These are phyloP conservation scores for Coniochaeta sp. DNA, from an alignment of 2,329 filamentous ascomycete species.

Conservation along the genomic window DNA sequence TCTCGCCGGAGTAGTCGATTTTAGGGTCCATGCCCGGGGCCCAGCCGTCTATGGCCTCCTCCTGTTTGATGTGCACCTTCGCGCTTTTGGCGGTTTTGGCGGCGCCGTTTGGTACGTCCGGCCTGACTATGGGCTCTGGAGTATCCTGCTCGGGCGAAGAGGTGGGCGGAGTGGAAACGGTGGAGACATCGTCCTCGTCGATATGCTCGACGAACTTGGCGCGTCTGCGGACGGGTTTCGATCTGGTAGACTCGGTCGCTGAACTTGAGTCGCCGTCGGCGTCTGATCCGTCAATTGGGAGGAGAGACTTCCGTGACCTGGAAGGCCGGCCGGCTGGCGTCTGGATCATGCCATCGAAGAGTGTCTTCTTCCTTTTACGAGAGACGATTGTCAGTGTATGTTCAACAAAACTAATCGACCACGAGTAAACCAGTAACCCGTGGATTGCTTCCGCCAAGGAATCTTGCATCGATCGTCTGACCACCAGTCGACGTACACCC, in stretches of 20 bases:
- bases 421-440: not conserved
- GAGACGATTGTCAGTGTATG: not conserved
- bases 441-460: not conserved
- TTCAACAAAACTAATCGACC: not conserved
- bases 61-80: conserved; percentile 17
- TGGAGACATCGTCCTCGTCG: conserved; percentile 32
- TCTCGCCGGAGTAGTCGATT: conserved; percentile 55
- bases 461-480: not conserved
- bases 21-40: conserved; percentile 52
- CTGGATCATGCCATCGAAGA: conserved; percentile 55
- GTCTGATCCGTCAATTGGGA: conserved; percentile 36
- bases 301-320: conserved; percentile 44
- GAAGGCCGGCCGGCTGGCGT: conserved; percentile 42
- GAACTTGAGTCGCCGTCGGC: conserved; percentile 43
- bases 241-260: conserved; percentile 30
- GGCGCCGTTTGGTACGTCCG: conserved; percentile 17
- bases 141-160: conserved; percentile 11
- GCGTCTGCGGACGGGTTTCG: conserved; percentile 35
- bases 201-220: conserved; percentile 44
- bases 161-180: conserved; percentile 18
- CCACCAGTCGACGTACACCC: not conserved
- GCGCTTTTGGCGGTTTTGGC: conserved; percentile 16
- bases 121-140: conserved; percentile 9
- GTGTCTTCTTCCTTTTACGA: conserved; percentile 53
- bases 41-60: conserved; percentile 48